These are phyloP conservation scores for Penicillium turbatum DNA, from an alignment of 495 filamentous ascomycete genomes.

Conservation along the genomic window DNA sequence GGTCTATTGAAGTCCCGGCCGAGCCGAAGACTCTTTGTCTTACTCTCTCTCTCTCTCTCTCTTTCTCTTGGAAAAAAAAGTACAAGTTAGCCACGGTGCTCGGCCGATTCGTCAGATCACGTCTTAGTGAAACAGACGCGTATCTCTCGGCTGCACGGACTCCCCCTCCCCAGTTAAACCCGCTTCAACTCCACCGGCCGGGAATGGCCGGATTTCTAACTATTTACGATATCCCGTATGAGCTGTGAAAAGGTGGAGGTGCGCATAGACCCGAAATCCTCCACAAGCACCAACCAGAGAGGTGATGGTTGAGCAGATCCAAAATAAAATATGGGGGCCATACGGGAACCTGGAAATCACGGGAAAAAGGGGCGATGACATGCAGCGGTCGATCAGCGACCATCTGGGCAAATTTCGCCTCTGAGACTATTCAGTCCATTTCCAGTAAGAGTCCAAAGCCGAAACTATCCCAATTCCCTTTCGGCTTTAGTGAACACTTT, in stretches of 20 bases:
- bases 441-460: neutral
- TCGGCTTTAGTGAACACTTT: neutral
- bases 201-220: constrained; percentile 9
- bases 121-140: constrained; percentile 40
- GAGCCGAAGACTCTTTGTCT: neutral
- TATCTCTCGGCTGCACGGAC: constrained; percentile 44
- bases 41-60: too few species aligned
- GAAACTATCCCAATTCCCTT: neutral
- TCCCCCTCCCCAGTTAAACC: constrained; percentile 1
- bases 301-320: neutral
- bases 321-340: constrained; percentile 9
- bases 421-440: too few species aligned
- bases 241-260: neutral
- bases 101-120: constrained; percentile 8
- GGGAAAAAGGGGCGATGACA: constrained; percentile 21
- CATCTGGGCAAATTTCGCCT: constrained; percentile 12
- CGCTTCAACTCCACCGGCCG: constrained; percentile 8
- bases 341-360: constrained; percentile 10
- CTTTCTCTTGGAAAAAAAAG: neutral
- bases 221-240: neutral
- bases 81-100: neutral
- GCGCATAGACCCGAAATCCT: constrained; percentile 9
- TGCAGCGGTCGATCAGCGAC: constrained; percentile 28
- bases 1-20: neutral
- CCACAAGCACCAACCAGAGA: neutral